These are phyloP conservation scores for Saccharomyces hybrid DNA, from an alignment of 1,139 yeast species.

Conservation along the genomic window DNA sequence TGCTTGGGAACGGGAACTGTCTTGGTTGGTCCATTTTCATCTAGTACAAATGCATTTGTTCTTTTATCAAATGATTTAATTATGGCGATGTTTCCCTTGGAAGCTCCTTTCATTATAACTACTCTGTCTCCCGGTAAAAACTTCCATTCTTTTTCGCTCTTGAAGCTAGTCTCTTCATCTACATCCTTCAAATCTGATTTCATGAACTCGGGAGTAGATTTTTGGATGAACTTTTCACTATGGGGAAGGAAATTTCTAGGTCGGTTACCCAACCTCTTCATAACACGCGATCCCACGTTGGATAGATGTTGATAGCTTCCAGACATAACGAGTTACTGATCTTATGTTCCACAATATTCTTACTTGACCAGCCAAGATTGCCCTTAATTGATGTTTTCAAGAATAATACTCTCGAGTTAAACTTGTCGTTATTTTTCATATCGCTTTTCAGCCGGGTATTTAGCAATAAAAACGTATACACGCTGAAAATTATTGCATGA, in stretches of 20 bases:
- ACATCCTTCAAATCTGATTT: constrained; percentile 31
- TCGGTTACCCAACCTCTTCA: constrained; percentile 17
- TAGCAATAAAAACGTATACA: not conserved
- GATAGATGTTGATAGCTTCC: constrained; percentile 22
- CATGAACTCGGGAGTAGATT: constrained; percentile 33
- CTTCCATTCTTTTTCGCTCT: constrained; percentile 40
- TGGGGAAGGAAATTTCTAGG: constrained; percentile 19
- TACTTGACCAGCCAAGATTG: not conserved
- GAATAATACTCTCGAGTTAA: not conserved
- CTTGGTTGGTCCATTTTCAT: constrained; percentile 50
- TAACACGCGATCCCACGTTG: constrained; percentile 27
- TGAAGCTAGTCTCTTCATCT: constrained; percentile 35
- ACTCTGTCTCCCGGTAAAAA: constrained; percentile 59
- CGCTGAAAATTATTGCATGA: not conserved
- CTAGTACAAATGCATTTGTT: constrained; percentile 48
- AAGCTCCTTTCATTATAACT: constrained; percentile 57
- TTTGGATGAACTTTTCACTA: constrained; percentile 25
- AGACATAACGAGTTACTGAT: constrained; percentile 6
- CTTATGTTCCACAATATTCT: not conserved
- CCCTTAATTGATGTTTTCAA: not conserved
- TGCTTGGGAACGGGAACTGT: constrained; percentile 56
- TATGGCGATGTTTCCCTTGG: constrained; percentile 65
- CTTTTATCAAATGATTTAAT: constrained; percentile 40
- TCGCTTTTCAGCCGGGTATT: not conserved
- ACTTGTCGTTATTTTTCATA: not conserved